A percentile compares a stretch with the other conserved stretches of the same genome.
phyloP scores from a whole-genome alignment of 192 early-diverging fungal genomes.

The Thoreauomyces humboldtii region DNA sequence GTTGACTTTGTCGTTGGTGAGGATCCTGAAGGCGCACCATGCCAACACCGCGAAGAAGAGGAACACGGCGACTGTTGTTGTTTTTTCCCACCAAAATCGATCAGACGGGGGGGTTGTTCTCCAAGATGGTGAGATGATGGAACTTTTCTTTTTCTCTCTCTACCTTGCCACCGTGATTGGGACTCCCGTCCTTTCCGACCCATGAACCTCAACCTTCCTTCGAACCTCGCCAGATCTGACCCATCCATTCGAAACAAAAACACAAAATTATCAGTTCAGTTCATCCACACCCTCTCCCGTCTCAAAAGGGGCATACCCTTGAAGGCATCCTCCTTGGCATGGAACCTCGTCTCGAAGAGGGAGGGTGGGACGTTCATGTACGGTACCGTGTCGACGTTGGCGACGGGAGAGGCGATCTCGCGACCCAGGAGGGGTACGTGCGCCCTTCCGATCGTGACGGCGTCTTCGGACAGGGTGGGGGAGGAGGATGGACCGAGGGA shows the following conservation, averaged over 20 bases:
- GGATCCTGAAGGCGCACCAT: background rate
- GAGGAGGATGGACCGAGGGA: too few relatives aligned
- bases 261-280: background rate
- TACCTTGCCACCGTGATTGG: slow-evolving; percentile 23
- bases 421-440: background rate
- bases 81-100: too few relatives aligned
- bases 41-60: background rate
- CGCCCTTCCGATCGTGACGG: background rate
- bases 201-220: slow-evolving; percentile 13
- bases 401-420: slow-evolving; percentile 22
- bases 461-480: background rate
- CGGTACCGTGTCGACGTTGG: slow-evolving; percentile 27
- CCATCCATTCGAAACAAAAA: background rate
- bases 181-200: background rate
- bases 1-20: background rate
- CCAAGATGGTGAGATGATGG: too few relatives aligned
- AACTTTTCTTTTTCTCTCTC: too few relatives aligned
- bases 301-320: slow-evolving; percentile 11
- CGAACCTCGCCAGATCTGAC: slow-evolving; percentile 24
- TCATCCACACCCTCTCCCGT: background rate
- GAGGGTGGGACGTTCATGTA: slow-evolving; percentile 19
- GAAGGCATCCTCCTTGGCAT: slow-evolving; percentile 22
- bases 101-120: too few relatives aligned
- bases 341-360: slow-evolving; percentile 22
- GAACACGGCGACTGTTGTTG: background rate